Base-by-base conservation (phyloP, 1,284 basidiomycete species). In the Tylopilus sp. region DNA sequence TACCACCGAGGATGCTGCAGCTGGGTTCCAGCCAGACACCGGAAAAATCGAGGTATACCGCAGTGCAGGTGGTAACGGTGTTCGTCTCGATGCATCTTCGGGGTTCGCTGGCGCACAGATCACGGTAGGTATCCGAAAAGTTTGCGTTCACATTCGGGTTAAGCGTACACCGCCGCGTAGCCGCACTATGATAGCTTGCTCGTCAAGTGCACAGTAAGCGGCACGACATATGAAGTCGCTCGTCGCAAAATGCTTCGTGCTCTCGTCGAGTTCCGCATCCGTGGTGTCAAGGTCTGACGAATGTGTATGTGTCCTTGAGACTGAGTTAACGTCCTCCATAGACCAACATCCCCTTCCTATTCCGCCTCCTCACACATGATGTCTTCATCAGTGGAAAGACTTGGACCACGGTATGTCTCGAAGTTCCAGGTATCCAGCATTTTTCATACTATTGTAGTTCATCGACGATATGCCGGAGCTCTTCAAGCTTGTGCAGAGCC, bases 1-100 rank as follows among this genome's bases (percentile, higher is more conserved):
- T 71, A 99, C 97, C 37, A 99, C 97, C n/a, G 97, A 99, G 73
- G 96, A 99, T 70, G 84, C 97, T 9, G 82, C 89, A 21, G 69
- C 81, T 48, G 79, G 77, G 66, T 99, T 99, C 89, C 93, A 97
- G 72, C 97, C 97, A 30, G 97, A 99, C 71, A 98, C 93, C 3
- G 97, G 97, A 56, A 97, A 98, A 72, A 99, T 99, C 60, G 96
- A 99, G 66, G 97, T 99, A 30, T 99, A 99, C 74, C 88, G 96
- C 55, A 95, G 92, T 61, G 96, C 97, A 37, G 97, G 97, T 72
- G 97, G 97, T 56, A 99, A 98, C 68, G 97, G 97, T 70, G 94
- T 99, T 45, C 90, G 97, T 70, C 79, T 99, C 49, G 97, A 99
- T 67, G 92, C 97, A 23, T 89, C 88, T 67, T 98, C 95, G 56